Evolutionary conservation across 1,139 yeast species (phyloP), one percentile per base, ranked within the genome.

Genomic region (Kodamaea fungicola): DNA sequence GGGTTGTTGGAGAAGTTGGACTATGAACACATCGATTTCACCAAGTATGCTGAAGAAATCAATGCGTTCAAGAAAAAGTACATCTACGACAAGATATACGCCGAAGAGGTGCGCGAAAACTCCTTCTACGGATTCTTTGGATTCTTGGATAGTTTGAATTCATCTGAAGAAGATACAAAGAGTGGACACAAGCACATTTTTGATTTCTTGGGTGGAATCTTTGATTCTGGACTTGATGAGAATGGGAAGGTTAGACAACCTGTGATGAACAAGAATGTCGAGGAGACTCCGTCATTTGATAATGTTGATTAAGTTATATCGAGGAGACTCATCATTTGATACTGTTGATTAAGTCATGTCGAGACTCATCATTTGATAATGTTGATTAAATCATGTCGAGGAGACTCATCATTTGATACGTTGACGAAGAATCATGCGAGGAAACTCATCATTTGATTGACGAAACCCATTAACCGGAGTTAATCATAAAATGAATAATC

Each of bases 31-130:
- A 72, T 92, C 38, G 81, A 78, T 33, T 92, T 90, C 54, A 70
- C 72, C n/a, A 73, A 74, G 44, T 88, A 75, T 55, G 72, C 76
- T 41, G 64, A 67, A 10, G 80, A 86, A 54, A 89, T 92, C 79
- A 85, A 84, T 44, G 85, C 67, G 0, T 92, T 94, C 72, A 94
- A 94, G 65, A 79, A 78, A 79, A 83, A 83, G 57, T 83, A 73
- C 60, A 90, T 92, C 47, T 92, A 92, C 58, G 96, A 90, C 55
- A 88, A 90, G 59, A 89, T 92, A 41, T 92, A 90, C 57, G 78
- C 76, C 31, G 96, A 89, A 61, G 98, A 92, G 59, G 83, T 78
- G 34, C 77, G 77, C 51, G 97, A 89, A 50, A 88, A 90, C 52
- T 85, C 84, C 2, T 90, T 86, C 64, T 82, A 86, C 47, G 95